Base-by-base conservation (phyloP, 1,284 basidiomycete genomes). In the Puccinia horiana region DNA sequence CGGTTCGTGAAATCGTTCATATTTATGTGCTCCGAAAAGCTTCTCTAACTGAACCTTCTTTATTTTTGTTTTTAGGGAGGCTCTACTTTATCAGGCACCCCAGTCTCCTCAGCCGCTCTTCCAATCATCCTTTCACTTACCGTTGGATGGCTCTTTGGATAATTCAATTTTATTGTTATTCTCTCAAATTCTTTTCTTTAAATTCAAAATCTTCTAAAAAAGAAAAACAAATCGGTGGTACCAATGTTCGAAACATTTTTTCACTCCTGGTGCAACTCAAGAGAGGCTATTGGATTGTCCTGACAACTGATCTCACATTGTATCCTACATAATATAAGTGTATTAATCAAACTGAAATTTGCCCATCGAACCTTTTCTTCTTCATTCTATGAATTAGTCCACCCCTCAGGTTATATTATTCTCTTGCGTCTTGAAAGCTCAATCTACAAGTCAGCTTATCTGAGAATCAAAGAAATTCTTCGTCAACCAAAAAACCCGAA, bases 141-240 rank as follows among this genome's bases (percentile, higher is more conserved):
- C 23, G 42, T 69, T 20, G 65, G 40, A 69, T 69, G 65, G 65
- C 65, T 69, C 65, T 69, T 69, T 69, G 65, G 65, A 42, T 69
- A 40, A 47, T 65, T 18, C 23, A 40, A 65, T 3, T 23, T 65
- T n/a, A 1, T 42, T 40, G 16, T 14, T n/a, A 9, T 65, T 65
- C 37, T 42, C 63, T n/a, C n/a, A n/a, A n/a, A n/a, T n/a, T n/a
- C n/a, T n/a, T n/a, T n/a, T 65, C 20, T 23, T 65, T n/a, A 65
- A 37, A 42, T 65, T 32, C 37, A 20, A 42, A 16, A 23, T n/a
- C 23, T 35, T 65, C 40, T 2, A 42, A 3, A 35, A n/a, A n/a
- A n/a, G n/a, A n/a, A n/a, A n/a, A n/a, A n/a, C n/a, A n/a, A n/a
- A n/a, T n/a, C 40, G 32, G 40, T 65, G 63, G 63, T 65, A 37